These are phyloP conservation scores for Colletotrichum spaethianum DNA, from an alignment of 2,329 filamentous ascomycete genomes.

Conservation along the genomic window DNA sequence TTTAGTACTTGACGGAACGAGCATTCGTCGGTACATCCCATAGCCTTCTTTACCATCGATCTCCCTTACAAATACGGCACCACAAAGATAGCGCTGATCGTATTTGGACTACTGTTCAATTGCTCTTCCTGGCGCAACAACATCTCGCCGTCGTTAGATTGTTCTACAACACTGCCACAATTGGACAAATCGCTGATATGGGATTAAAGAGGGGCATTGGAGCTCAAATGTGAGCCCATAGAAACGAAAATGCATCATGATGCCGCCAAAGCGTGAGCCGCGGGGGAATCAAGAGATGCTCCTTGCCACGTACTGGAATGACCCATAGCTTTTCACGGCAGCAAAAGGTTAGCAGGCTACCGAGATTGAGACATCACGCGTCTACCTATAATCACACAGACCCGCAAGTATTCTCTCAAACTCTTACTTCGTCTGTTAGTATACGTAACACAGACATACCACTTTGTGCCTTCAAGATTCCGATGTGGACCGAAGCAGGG, in stretches of 20 bases:
- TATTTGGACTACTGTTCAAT: not conserved
- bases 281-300: not conserved
- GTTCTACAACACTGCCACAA: not conserved
- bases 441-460: no score
- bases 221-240: no score
- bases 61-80: not conserved
- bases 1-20: constrained; percentile 9
- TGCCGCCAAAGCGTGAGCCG: not conserved
- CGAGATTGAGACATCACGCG: not conserved
- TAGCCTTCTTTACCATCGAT: not conserved
- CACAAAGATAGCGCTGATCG: not conserved
- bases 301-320: constrained; percentile 16
- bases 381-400: not conserved
- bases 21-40: not conserved
- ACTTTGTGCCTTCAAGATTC: no score
- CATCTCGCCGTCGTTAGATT: not conserved
- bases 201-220: no score
- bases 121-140: not conserved
- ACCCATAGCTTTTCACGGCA: not conserved
- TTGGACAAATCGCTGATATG: not conserved
- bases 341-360: constrained; percentile 1
- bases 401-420: no score
- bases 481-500: no score
- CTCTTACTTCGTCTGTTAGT: no score
- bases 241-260: not conserved